These are phyloP conservation scores for Citrus glauca DNA, from an alignment of 345 rosid species.

Conservation along the genomic window DNA sequence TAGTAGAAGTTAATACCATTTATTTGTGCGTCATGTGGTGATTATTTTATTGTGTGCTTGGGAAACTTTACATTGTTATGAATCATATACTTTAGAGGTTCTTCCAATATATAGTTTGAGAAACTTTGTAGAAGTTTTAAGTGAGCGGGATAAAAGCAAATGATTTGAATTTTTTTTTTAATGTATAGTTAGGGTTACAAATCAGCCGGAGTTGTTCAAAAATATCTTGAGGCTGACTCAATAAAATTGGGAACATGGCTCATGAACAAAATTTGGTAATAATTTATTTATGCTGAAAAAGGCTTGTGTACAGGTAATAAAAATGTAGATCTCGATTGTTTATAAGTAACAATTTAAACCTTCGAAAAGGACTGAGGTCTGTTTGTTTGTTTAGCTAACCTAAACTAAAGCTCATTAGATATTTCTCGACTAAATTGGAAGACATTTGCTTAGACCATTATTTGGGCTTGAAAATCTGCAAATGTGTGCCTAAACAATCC, in stretches of 20 bases:
- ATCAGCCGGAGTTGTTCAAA: background rate
- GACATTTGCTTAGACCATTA: background rate
- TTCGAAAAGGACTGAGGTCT: background rate
- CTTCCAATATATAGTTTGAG: conserved; percentile 2
- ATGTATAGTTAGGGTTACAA: background rate
- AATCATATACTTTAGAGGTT: background rate
- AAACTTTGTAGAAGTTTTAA: background rate
- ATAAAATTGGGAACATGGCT: background rate
- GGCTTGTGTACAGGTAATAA: background rate
- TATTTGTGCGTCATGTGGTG: background rate
- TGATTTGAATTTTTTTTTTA: background rate
- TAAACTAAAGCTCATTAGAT: background rate
- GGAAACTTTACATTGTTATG: background rate
- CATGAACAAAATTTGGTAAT: background rate
- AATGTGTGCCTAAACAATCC: background rate
- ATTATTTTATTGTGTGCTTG: background rate
- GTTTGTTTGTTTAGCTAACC: background rate
- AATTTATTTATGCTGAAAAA: background rate
- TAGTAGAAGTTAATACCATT: background rate
- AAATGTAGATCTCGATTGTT: background rate
- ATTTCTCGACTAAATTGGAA: background rate
- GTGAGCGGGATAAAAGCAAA: background rate
- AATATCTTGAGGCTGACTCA: background rate
- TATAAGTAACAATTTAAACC: background rate
- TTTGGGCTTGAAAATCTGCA: background rate